These are phyloP conservation scores for Ocimum tenuiflorum DNA, from an alignment of 257 asterid genomes.

Conservation along the genomic window DNA sequence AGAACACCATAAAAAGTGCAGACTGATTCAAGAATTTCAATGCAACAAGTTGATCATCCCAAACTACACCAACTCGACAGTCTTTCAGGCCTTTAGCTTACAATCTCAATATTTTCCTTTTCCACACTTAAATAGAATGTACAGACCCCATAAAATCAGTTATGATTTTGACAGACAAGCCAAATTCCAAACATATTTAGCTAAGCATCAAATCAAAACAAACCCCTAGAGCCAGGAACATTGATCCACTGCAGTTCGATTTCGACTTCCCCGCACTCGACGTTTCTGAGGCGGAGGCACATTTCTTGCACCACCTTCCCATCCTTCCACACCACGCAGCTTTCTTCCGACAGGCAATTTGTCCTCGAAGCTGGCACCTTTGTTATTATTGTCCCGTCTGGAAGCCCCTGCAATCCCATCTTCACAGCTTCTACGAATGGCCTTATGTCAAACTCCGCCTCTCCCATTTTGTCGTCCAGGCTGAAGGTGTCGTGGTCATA, in stretches of 20 bases:
- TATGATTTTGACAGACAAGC: neutral
- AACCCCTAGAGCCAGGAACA: constrained; percentile 40
- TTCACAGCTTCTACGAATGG: constrained; percentile 44
- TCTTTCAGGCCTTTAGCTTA: neutral
- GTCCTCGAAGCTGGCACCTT: constrained; percentile 37
- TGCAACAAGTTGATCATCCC: neutral
- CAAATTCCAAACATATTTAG: neutral
- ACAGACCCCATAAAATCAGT: neutral
- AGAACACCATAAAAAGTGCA: neutral
- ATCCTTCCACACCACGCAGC: constrained; percentile 42
- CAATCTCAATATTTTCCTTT: too few relatives aligned
- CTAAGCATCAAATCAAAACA: neutral
- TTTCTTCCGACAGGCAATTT: constrained; percentile 55
- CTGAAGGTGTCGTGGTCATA: constrained; percentile 64
- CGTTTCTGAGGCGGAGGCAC: constrained; percentile 53
- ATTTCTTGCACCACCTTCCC: constrained; percentile 49
- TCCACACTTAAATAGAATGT: neutral
- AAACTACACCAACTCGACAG: neutral
- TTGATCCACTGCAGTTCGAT: constrained; percentile 65
- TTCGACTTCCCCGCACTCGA: constrained; percentile 67
- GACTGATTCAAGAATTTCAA: neutral
- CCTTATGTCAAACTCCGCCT: constrained; percentile 44
- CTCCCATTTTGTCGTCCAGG: constrained; percentile 65
- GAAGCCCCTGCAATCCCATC: constrained; percentile 32
- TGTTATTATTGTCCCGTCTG: constrained; percentile 45